A percentile compares a stretch with the other conserved stretches of the same genome.
phyloP scores from a whole-genome alignment of 2,329 filamentous ascomycete species.

The Coleophoma cylindrospora region DNA sequence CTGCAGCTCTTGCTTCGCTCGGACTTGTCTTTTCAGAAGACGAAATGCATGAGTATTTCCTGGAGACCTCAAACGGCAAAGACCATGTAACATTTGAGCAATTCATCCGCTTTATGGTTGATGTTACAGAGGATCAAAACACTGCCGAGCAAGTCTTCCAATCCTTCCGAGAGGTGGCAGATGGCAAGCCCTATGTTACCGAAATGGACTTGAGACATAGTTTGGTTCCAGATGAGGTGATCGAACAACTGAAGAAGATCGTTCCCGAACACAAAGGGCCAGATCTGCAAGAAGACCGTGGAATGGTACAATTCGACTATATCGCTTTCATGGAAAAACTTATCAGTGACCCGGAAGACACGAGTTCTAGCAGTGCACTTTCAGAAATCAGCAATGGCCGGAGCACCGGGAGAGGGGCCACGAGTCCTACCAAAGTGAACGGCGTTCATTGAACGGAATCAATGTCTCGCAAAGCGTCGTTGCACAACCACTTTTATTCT shows the following conservation, averaged over 20 bases:
- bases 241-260: constrained; percentile 82
- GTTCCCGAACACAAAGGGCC: constrained; percentile 83
- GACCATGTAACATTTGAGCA: constrained; percentile 93
- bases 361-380: constrained; percentile 6
- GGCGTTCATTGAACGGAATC: neutral
- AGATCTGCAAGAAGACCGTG: constrained; percentile 79
- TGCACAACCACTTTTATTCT: no score
- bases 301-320: constrained; percentile 89
- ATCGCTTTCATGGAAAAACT: constrained; percentile 94
- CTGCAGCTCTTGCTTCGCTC: constrained; percentile 87
- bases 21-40: constrained; percentile 95
- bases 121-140: constrained; percentile 97
- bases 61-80: constrained; percentile 74
- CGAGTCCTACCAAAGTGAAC: neutral
- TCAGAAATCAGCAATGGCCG: constrained; percentile 21
- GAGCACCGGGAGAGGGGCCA: neutral
- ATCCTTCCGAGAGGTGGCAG: constrained; percentile 93
- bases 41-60: constrained; percentile 95
- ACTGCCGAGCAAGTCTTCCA: constrained; percentile 98
- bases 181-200: constrained; percentile 98
- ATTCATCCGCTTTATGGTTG: constrained; percentile 99
- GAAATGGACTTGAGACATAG: constrained; percentile 95
- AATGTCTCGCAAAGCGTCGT: no score
- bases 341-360: constrained; percentile 37
- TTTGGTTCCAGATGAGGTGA: constrained; percentile 93